Evolutionary conservation across 345 rosid species (phyloP), one percentile per base, ranked within the genome.

Genomic region (Turritis glabra): DNA sequence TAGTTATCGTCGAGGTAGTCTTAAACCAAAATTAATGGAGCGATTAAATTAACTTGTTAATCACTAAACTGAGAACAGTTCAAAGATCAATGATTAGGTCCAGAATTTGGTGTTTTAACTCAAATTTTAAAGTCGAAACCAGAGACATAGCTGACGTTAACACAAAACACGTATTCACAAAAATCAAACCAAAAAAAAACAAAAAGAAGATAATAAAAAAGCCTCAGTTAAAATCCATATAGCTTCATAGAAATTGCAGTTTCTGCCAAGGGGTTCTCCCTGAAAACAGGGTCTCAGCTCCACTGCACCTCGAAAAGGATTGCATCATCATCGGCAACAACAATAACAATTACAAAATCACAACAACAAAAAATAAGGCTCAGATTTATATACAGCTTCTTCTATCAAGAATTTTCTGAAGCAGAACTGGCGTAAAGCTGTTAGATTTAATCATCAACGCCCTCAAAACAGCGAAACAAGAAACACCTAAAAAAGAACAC

Each of bases 361-460:
- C n/a, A n/a, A n/a, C n/a, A 23, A 5, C 3, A 15, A 0, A 4
- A 11, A 5, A 40, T 33, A 17, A 51, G 83, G 89, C 97, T 87
- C 93, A 84, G 96, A 82, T 50, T 46, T 0, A 55, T 35, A 47
- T 70, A 79, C 97, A 87, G 92, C 92, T 88, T 79, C 84, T 50
- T 88, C 94, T 17, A 91, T 91, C 98, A 93, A 72, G 94, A 87
- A 86, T 83, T 87, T 55, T 93, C 98, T 74, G 98, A 84, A 89
- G 98, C 97, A 93, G 94, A 90, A 93, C 98, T 89, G 97, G 93
- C 97, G 72, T 74, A 64, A 85, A 90, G 90, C 92, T 88, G 94
- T 52, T 40, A 21, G 6, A 29, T 50, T 52, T 37, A 55, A 72
- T 87, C 91, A 13, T 87, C 94, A 83, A 12, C 22, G 89, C 90